These are phyloP conservation scores for Prunus persica DNA, from an alignment of 306 rosid species.

Conservation along the genomic window DNA sequence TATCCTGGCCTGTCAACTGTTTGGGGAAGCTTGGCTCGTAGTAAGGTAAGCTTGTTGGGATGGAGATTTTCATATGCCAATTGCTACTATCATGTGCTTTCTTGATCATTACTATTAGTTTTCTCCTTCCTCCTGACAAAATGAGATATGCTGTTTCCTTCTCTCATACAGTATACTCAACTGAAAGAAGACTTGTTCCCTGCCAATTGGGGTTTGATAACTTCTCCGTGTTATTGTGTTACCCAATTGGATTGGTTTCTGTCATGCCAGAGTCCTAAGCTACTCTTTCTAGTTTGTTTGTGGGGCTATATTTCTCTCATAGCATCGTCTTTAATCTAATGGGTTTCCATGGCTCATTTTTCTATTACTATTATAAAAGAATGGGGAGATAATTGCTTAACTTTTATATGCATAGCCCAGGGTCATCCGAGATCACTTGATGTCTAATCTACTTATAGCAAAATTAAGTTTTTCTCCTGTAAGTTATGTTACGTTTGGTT, in stretches of 20 bases:
- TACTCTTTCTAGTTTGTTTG: neutral
- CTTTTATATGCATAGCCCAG: neutral
- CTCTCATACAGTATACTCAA: neutral
- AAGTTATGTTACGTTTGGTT: neutral
- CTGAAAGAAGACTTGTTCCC: neutral
- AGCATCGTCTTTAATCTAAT: neutral
- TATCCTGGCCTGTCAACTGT: constrained; percentile 98
- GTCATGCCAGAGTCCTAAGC: neutral
- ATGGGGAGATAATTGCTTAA: neutral
- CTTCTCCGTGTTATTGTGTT: neutral
- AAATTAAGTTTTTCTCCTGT: neutral
- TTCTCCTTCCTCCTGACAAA: neutral
- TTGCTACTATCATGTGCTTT: constrained; percentile 2
- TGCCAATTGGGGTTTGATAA: neutral
- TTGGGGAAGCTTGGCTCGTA: constrained; percentile 99
- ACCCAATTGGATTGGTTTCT: neutral
- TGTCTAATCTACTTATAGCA: neutral
- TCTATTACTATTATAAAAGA: no score
- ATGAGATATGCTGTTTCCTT: neutral
- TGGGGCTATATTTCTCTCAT: neutral
- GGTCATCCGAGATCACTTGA: neutral
- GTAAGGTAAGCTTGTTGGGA: constrained; percentile 55
- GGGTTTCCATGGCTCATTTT: neutral
- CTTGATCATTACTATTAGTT: neutral
- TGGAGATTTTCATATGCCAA: constrained; percentile 22